Evolutionary conservation across 306 rosid genomes (phyloP).

Genomic region (Begonia masoniana): DNA sequence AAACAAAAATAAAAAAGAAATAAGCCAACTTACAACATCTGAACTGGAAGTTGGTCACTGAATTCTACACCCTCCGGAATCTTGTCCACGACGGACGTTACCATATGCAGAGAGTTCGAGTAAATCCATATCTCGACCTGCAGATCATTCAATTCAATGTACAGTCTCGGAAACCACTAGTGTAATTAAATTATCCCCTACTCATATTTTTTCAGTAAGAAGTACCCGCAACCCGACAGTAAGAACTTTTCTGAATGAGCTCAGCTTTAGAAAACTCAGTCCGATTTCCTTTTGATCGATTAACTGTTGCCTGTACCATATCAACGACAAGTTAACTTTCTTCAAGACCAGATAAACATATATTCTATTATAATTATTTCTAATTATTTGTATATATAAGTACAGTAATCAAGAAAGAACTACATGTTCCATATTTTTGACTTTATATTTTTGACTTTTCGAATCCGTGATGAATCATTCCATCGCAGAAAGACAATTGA

Average conservation of each 20-base stretch:
- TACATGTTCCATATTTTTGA: too few relatives aligned
- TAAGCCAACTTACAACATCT: too few relatives aligned
- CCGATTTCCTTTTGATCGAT: constrained; percentile 79
- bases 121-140: constrained; percentile 91
- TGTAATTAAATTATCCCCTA: neutral
- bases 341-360: too few relatives aligned
- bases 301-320: constrained; percentile 57
- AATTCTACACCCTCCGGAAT: constrained; percentile 79
- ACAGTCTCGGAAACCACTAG: neutral
- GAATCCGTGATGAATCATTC: too few relatives aligned
- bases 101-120: constrained; percentile 82
- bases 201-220: neutral
- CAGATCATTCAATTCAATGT: constrained; percentile 18
- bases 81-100: constrained; percentile 53
- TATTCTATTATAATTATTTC: too few relatives aligned
- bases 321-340: constrained; percentile 1
- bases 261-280: constrained; percentile 66
- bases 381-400: too few relatives aligned
- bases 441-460: too few relatives aligned
- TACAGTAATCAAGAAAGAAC: too few relatives aligned
- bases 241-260: constrained; percentile 82
- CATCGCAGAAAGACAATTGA: too few relatives aligned
- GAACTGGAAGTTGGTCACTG: constrained; percentile 27
- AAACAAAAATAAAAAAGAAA: too few relatives aligned
- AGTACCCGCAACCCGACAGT: constrained; percentile 84